Conservation (phyloP, 2,329 filamentous ascomycete species). For the Gliomastix tumulicola region DNA sequence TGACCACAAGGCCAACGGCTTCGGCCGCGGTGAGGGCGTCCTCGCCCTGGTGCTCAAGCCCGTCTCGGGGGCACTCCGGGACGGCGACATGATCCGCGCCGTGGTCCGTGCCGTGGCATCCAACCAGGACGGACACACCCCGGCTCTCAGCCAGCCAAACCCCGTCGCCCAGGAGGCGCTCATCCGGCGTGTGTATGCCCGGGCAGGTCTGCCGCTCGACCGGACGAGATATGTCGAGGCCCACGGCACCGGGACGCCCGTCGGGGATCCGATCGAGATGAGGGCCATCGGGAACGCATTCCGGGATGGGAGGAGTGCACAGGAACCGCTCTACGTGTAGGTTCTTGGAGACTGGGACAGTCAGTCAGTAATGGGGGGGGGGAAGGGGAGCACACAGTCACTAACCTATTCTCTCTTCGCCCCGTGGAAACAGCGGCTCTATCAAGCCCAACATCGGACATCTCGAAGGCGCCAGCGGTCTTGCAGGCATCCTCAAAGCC, state of each 20-base stretch:
- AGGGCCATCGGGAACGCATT: constrained; percentile 19
- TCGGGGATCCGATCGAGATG: constrained; percentile 32
- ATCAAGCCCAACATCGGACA: constrained; percentile 11
- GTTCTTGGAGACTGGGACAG: neutral
- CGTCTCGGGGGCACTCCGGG: constrained; percentile 34
- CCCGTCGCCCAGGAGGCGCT: constrained; percentile 9
- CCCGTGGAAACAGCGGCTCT: constrained; percentile 4
- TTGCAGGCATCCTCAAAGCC: constrained; percentile 7
- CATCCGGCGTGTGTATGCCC: constrained; percentile 17
- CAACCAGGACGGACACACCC: constrained; percentile 32
- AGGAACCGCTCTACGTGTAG: neutral
- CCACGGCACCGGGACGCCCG: constrained; percentile 41
- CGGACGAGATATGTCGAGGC: constrained; percentile 22
- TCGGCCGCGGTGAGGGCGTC: constrained; percentile 33
- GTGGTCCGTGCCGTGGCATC: constrained; percentile 17
- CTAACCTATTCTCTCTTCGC: neutral
- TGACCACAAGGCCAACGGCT: constrained; percentile 3
- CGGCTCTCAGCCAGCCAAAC: constrained; percentile 24
- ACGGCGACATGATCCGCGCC: constrained; percentile 23
- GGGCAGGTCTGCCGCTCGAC: constrained; percentile 14
- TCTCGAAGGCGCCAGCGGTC: constrained; percentile 8
- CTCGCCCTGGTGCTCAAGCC: constrained; percentile 42
- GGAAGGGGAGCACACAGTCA: constrained; percentile 8
- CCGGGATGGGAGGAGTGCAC: constrained; percentile 2
- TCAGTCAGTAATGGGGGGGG: constrained; percentile 6